phyloP scores from a whole-genome alignment of 1,284 basidiomycete genomes.

The Leccinum pachyderme region DNA sequence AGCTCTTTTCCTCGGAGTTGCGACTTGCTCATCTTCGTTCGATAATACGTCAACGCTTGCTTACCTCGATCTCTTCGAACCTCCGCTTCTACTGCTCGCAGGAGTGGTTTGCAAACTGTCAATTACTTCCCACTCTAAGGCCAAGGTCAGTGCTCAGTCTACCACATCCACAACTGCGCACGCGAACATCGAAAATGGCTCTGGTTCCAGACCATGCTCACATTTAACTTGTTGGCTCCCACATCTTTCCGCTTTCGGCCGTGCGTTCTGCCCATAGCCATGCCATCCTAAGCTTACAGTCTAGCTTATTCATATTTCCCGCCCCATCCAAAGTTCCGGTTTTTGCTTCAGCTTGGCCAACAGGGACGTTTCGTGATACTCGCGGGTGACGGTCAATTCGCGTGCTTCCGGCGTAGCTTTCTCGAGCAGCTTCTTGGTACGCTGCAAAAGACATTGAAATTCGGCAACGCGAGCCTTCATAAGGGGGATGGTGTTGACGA shows the following conservation, averaged over 20 bases:
- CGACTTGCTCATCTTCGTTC: neutral
- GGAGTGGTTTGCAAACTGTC: slow-evolving; percentile 29
- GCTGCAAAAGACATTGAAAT: slow-evolving; percentile 19
- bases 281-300: slow-evolving; percentile 36
- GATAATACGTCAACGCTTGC: slow-evolving; percentile 1
- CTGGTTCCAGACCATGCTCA: slow-evolving; percentile 10
- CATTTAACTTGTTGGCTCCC: slow-evolving; percentile 18
- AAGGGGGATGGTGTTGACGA: slow-evolving; percentile 23
- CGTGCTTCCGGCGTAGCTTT: slow-evolving; percentile 20
- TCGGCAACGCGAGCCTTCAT: slow-evolving; percentile 25
- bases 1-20: slow-evolving; percentile 14
- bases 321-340: slow-evolving; percentile 33
- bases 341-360: slow-evolving; percentile 30
- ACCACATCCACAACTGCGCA: slow-evolving; percentile 1
- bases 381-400: slow-evolving; percentile 25
- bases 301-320: slow-evolving; percentile 31
- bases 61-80: slow-evolving; percentile 17
- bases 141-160: neutral
- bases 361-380: slow-evolving; percentile 25
- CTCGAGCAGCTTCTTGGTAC: slow-evolving; percentile 15
- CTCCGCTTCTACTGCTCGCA: slow-evolving; percentile 15
- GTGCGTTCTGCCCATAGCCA: slow-evolving; percentile 33
- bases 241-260: slow-evolving; percentile 16
- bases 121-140: slow-evolving; percentile 25
- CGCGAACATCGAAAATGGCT: slow-evolving; percentile 22